Evolutionary conservation across 805 yeast genomes (phyloP).

Genomic region (Candida caryicola): DNA sequence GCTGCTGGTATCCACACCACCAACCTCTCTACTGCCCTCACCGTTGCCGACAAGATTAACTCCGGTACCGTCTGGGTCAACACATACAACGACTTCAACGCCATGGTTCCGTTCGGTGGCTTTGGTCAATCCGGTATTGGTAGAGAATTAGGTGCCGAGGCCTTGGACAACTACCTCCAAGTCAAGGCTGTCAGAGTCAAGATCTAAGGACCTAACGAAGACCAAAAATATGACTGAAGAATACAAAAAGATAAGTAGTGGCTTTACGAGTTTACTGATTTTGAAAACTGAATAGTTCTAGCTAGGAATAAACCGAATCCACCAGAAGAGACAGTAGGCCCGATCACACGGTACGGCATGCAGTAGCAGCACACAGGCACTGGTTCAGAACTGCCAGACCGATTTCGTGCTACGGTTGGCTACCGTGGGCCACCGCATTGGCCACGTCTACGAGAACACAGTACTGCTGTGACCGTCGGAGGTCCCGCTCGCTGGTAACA

Average conservation of each 20-base stretch:
- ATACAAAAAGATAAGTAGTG: too few species aligned
- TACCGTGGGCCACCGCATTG: too few species aligned
- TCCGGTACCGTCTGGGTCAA: constrained; percentile 94
- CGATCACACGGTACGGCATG: too few species aligned
- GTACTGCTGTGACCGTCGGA: too few species aligned
- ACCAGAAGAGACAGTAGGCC: too few species aligned
- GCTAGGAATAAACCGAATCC: too few species aligned
- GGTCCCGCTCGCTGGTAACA: too few species aligned
- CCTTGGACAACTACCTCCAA: constrained; percentile 81
- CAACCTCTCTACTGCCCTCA: constrained; percentile 70
- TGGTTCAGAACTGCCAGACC: too few species aligned
- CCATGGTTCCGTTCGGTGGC: constrained; percentile 89
- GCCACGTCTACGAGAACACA: too few species aligned
- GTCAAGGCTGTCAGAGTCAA: constrained; percentile 76
- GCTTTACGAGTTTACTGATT: too few species aligned
- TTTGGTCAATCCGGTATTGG: constrained; percentile 90
- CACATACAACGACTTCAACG: constrained; percentile 86
- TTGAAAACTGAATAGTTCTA: constrained; percentile 1
- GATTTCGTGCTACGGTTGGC: too few species aligned
- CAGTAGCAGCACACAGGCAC: too few species aligned
- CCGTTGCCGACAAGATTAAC: constrained; percentile 68
- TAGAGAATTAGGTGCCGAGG: constrained; percentile 88
- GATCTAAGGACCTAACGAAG: constrained; percentile 12
- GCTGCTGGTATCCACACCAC: constrained; percentile 89
- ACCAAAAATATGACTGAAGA: constrained; percentile 5